phyloP scores from a whole-genome alignment of 208 protist genomes.

The Acanthamoeba triangularis region DNA sequence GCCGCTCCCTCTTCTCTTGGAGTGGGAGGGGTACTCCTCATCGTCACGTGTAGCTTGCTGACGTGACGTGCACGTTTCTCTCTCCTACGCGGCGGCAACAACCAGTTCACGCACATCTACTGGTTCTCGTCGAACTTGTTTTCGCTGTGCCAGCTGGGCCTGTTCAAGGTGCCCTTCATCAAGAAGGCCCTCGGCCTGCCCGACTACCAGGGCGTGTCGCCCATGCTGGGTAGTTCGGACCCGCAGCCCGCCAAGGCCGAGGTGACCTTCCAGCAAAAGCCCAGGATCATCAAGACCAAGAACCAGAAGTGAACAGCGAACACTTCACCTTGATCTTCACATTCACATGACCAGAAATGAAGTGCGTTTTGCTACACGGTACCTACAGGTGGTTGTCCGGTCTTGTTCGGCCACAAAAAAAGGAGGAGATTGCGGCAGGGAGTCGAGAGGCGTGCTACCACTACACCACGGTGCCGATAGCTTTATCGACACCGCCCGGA shows the following conservation, averaged over 20 bases:
- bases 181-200: slow-evolving; percentile 29
- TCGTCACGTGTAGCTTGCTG: not conserved
- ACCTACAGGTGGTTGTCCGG: too few species aligned
- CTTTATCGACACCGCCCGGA: too few species aligned
- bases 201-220: not conserved
- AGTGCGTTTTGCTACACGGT: too few species aligned
- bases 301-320: not conserved
- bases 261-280: not conserved
- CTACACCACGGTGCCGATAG: too few species aligned
- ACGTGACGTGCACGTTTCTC: not conserved
- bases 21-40: not conserved
- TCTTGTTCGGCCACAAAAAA: too few species aligned
- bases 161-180: slow-evolving; percentile 3
- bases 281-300: not conserved
- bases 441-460: too few species aligned
- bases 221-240: not conserved
- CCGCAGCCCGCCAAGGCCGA: not conserved
- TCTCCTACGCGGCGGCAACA: not conserved
- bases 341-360: not conserved
- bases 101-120: slow-evolving; percentile 18
- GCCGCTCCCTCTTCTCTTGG: not conserved
- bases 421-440: too few species aligned
- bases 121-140: slow-evolving; percentile 49
- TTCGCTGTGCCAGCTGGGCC: slow-evolving; percentile 4
- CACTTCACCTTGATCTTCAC: not conserved